These are phyloP conservation scores for Candida nonsorbophila DNA, from an alignment of 805 yeast species.

Conservation along the genomic window DNA sequence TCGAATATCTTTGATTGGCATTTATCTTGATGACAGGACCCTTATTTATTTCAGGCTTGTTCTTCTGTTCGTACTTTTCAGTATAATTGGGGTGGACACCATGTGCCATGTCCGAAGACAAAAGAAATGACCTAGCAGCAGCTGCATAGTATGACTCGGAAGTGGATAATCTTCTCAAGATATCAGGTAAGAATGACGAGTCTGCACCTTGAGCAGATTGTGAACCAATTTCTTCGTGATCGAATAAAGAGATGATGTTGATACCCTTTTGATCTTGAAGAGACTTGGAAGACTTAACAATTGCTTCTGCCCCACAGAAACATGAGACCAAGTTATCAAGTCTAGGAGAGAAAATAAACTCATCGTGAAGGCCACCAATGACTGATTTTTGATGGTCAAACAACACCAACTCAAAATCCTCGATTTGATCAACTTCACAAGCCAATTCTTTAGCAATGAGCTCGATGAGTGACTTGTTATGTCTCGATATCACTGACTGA, in stretches of 20 bases:
- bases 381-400: constrained; percentile 81
- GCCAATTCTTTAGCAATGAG: constrained; percentile 62
- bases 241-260: constrained; percentile 77
- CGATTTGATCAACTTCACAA: constrained; percentile 53
- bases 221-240: constrained; percentile 96
- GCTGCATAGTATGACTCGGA: constrained; percentile 14
- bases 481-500: constrained; percentile 64
- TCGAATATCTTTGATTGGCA: constrained; percentile 93
- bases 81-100: constrained; percentile 93
- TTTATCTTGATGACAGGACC: constrained; percentile 94
- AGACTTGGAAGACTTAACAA: constrained; percentile 47
- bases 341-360: constrained; percentile 87
- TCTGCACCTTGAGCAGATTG: constrained; percentile 95
- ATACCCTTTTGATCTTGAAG: constrained; percentile 51
- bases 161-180: constrained; percentile 64
- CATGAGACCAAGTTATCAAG: constrained; percentile 89
- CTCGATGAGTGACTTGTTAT: constrained; percentile 64
- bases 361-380: constrained; percentile 86
- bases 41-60: constrained; percentile 73
- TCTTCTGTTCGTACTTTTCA: constrained; percentile 67
- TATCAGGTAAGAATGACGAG: constrained; percentile 81
- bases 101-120: constrained; percentile 96
- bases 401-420: constrained; percentile 84
- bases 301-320: constrained; percentile 69
- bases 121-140: constrained; percentile 73